Percentiles rank a stretch among this genome's conserved stretches.
phyloP scores from a whole-genome alignment of 73 alveolate genomes.

The Effrenium voratum region DNA sequence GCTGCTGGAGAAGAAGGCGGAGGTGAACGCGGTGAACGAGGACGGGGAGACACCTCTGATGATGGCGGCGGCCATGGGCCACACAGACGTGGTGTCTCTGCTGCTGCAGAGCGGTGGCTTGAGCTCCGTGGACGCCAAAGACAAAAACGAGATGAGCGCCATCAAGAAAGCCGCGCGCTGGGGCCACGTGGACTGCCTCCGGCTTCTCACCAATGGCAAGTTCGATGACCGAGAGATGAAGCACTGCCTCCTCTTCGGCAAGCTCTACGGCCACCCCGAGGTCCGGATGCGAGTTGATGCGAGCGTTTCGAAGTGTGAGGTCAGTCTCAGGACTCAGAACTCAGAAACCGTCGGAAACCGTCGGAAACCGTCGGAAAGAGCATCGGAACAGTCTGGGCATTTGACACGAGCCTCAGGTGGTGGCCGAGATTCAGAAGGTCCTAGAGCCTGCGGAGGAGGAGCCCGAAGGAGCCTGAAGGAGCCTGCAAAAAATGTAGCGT shows the following conservation, averaged over 20 bases:
- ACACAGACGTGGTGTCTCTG: conserved; percentile 51
- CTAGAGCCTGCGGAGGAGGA: conserved; percentile 69
- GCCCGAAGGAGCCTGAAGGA: no score
- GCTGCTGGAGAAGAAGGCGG: conserved; percentile 51
- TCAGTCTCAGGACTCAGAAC: no score
- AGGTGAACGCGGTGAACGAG: conserved; percentile 63
- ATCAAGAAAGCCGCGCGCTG: conserved; percentile 62
- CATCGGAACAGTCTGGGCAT: not conserved
- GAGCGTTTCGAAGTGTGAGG: not conserved
- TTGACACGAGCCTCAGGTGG: conserved; percentile 1
- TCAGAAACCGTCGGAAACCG: no score
- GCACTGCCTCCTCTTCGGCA: conserved; percentile 91
- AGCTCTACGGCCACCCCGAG: conserved; percentile 90
- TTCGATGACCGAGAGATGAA: conserved; percentile 64
- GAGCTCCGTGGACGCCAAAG: conserved; percentile 39
- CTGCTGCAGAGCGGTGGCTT: conserved; percentile 46
- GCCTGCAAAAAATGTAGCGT: no score
- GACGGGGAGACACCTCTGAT: conserved; percentile 78
- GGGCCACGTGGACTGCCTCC: conserved; percentile 84
- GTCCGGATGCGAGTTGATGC: not conserved
- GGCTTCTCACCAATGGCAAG: conserved; percentile 28
- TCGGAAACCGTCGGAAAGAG: no score
- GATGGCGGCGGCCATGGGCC: conserved; percentile 94
- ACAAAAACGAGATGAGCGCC: conserved; percentile 57
- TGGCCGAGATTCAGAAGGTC: conserved; percentile 76